Percentiles rank a stretch among this genome's conserved stretches.
Conservation (phyloP, 805 yeast genomes). For the Saturnispora kantuleensis region DNA sequence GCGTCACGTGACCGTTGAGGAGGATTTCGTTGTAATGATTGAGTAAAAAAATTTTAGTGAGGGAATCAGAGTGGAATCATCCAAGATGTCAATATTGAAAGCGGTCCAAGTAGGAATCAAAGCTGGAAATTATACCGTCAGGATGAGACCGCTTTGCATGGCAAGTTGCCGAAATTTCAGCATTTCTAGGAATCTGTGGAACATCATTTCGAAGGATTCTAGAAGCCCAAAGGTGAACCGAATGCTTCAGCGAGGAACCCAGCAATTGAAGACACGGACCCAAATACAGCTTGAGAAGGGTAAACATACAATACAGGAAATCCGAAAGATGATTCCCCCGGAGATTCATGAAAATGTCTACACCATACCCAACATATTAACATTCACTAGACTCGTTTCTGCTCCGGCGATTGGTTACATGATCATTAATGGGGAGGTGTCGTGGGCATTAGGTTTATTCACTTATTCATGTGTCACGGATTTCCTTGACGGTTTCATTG, state of each 20-base stretch:
- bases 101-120: background rate
- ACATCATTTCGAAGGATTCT: background rate
- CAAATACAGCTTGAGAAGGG: conserved; percentile 8
- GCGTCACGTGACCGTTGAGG: background rate
- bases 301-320: conserved; percentile 18
- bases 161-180: background rate
- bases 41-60: background rate
- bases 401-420: conserved; percentile 83
- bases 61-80: background rate
- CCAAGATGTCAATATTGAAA: background rate
- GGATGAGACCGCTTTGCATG: background rate
- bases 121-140: background rate
- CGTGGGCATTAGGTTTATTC: conserved; percentile 63
- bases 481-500: conserved; percentile 84
- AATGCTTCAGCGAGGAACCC: conserved; percentile 2
- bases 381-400: conserved; percentile 66
- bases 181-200: background rate
- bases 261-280: conserved; percentile 1
- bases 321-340: conserved; percentile 24
- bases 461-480: conserved; percentile 85
- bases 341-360: conserved; percentile 50
- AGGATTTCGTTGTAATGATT: background rate
- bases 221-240: conserved; percentile 3
- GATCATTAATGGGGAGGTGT: conserved; percentile 52
- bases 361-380: conserved; percentile 80